Conservation (phyloP, 2,329 filamentous ascomycete species). For the Xylaria arbuscula region DNA sequence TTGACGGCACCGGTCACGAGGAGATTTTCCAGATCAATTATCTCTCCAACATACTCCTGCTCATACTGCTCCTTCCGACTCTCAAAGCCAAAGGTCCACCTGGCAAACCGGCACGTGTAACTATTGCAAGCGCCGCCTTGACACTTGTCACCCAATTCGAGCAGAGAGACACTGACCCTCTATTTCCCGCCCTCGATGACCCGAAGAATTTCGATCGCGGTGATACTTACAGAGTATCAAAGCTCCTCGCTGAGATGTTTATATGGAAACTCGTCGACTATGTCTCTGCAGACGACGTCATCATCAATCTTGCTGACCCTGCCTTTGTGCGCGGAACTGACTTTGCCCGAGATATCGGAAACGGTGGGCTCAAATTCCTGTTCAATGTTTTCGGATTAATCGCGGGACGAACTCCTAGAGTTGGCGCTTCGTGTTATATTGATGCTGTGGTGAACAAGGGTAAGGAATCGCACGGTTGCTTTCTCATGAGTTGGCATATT, state of each 20-base stretch:
- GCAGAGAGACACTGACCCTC: conserved; percentile 5
- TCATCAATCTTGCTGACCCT: conserved; percentile 61
- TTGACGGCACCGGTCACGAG: conserved; percentile 35
- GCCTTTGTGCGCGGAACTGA: conserved; percentile 57
- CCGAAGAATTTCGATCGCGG: conserved; percentile 30
- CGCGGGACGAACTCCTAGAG: conserved; percentile 46
- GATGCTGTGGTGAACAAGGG: conserved; percentile 60
- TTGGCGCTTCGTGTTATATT: conserved; percentile 60
- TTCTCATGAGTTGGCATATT: conserved; percentile 61
- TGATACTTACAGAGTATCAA: conserved; percentile 38
- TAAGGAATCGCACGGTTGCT: conserved; percentile 62
- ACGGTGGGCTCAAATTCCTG: not conserved
- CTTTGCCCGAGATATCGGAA: conserved; percentile 52
- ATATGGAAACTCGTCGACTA: conserved; percentile 51
- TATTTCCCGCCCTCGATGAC: conserved; percentile 38
- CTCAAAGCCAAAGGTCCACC: conserved; percentile 28
- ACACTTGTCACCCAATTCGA: conserved; percentile 23
- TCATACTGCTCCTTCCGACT: conserved; percentile 32
- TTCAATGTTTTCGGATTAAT: conserved; percentile 32
- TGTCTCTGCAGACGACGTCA: conserved; percentile 54
- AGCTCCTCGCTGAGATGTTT: conserved; percentile 51
- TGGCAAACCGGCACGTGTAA: conserved; percentile 28
- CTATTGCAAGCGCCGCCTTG: conserved; percentile 30
- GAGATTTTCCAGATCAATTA: conserved; percentile 38
- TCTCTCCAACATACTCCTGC: conserved; percentile 33